Conservation (phyloP, 2,329 filamentous ascomycete species). For the Akanthomyces uredinophilus region DNA sequence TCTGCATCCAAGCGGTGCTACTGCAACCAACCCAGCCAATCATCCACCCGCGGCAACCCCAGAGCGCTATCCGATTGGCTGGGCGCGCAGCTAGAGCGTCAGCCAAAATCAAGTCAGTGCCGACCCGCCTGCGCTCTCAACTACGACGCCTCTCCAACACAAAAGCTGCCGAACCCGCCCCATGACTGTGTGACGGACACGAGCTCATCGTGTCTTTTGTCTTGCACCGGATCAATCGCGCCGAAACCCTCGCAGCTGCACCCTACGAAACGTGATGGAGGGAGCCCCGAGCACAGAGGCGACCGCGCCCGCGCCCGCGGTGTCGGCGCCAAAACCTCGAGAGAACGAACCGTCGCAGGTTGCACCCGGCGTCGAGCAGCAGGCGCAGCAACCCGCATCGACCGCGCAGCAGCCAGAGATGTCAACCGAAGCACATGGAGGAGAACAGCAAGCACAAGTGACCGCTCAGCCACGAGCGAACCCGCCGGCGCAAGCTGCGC, state of each 20-base stretch:
- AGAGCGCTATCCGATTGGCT: slow-evolving; percentile 8
- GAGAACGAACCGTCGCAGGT: slow-evolving; percentile 12
- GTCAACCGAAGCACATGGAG: not conserved
- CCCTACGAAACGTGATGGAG: not conserved
- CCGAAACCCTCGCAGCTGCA: not conserved
- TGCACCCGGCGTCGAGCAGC: slow-evolving; percentile 17
- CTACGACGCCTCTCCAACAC: not conserved
- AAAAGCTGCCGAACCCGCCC: not conserved
- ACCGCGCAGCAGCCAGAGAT: not conserved
- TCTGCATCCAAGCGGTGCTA: not conserved
- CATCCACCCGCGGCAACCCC: not conserved
- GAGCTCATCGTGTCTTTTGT: not conserved
- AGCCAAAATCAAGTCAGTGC: slow-evolving; percentile 1
- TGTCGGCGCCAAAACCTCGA: slow-evolving; percentile 1
- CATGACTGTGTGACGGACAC: slow-evolving; percentile 10
- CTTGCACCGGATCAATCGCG: not conserved
- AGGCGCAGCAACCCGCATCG: slow-evolving; percentile 11
- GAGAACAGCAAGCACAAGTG: not conserved
- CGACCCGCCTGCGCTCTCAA: not conserved
- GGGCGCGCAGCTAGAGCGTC: not conserved
- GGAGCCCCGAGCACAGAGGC: not conserved
- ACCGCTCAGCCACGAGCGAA: slow-evolving; percentile 14
- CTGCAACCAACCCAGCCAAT: not conserved
- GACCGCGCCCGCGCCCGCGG: not conserved
- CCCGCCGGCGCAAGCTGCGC: slow-evolving; percentile 16